Percentiles rank a stretch among this genome's conserved stretches.
Conservation (phyloP, 2,329 filamentous ascomycete genomes). For the Mariannaea elegans region DNA sequence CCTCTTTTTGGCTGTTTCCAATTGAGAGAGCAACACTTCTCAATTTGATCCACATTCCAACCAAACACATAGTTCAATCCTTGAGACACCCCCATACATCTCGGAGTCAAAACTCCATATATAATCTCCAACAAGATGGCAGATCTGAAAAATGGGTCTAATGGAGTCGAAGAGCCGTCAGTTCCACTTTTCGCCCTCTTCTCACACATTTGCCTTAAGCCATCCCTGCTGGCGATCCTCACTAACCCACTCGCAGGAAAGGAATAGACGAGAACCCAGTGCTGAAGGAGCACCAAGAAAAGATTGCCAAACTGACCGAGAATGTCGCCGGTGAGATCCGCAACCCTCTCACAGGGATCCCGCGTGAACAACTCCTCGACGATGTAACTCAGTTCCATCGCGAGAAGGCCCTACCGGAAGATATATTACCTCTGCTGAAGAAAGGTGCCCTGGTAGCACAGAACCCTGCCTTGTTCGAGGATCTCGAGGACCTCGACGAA, state of each 20-base stretch:
- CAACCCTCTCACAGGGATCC: constrained; percentile 62
- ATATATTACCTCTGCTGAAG: constrained; percentile 51
- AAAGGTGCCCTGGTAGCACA: constrained; percentile 44
- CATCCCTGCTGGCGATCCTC: constrained; percentile 1
- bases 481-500: constrained; percentile 55
- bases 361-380: constrained; percentile 59
- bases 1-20: not conserved
- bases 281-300: constrained; percentile 6
- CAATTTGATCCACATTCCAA: not conserved
- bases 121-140: constrained; percentile 1
- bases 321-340: constrained; percentile 43
- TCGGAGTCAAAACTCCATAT: too few species aligned
- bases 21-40: not conserved
- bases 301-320: constrained; percentile 27
- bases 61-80: not conserved
- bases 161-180: constrained; percentile 3
- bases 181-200: not conserved
- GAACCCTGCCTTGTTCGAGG: constrained; percentile 56
- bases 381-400: constrained; percentile 64
- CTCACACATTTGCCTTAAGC: not conserved
- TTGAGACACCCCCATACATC: too few species aligned
- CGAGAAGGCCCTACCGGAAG: constrained; percentile 55
- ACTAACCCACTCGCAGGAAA: not conserved
- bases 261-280: not conserved
- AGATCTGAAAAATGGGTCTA: constrained; percentile 14